These are phyloP conservation scores for Clavispora phyllophila DNA, from an alignment of 805 yeast genomes.

Conservation along the genomic window DNA sequence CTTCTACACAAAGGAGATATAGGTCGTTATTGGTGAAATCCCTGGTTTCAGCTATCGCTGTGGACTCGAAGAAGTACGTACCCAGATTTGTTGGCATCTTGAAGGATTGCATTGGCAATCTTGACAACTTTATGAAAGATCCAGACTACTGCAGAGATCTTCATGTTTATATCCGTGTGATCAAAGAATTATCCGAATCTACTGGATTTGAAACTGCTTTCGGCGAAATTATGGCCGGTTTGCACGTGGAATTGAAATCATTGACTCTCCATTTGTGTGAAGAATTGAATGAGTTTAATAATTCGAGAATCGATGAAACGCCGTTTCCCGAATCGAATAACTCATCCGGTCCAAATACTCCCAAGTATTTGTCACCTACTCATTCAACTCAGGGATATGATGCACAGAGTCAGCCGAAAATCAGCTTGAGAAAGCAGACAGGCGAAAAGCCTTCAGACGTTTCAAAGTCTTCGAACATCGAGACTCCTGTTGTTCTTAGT, in stretches of 20 bases:
- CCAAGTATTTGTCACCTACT: background rate
- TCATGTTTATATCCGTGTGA: constrained; percentile 23
- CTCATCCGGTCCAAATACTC: background rate
- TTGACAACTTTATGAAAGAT: background rate
- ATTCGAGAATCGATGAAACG: background rate
- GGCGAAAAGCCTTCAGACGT: background rate
- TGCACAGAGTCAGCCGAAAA: background rate
- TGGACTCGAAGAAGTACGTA: constrained; percentile 29
- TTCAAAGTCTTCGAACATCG: background rate
- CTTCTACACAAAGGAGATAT: constrained; percentile 14
- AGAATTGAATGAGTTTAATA: constrained; percentile 11
- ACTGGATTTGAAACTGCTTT: constrained; percentile 18
- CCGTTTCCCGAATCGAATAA: background rate
- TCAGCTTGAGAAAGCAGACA: background rate
- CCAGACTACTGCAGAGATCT: constrained; percentile 15
- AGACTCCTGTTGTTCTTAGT: too few relatives aligned
- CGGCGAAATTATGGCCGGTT: constrained; percentile 18
- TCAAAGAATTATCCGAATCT: constrained; percentile 27
- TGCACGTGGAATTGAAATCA: constrained; percentile 21
- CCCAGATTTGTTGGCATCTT: constrained; percentile 20
- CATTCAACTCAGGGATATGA: background rate
- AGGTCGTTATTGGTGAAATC: constrained; percentile 24
- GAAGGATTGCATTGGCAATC: constrained; percentile 6
- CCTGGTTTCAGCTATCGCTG: constrained; percentile 31
- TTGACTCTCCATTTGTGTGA: constrained; percentile 24